Conservation (phyloP, 2,329 filamentous ascomycete species). For the Cladorrhinum sp. region DNA sequence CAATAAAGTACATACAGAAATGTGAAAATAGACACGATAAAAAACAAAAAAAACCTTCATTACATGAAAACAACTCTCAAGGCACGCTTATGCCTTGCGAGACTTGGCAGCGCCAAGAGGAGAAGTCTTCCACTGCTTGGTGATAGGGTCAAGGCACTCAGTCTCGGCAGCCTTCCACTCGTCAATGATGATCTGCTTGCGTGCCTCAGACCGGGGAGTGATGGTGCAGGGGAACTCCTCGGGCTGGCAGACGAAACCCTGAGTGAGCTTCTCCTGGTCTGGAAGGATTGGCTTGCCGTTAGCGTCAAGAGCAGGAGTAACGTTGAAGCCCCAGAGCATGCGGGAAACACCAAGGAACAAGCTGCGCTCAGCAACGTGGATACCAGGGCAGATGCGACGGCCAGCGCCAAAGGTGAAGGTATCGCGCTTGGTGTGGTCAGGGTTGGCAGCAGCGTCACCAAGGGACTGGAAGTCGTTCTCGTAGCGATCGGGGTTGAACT, state of each 20-base stretch:
- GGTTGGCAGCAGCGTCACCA: slow-evolving; percentile 30
- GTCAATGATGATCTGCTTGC: slow-evolving; percentile 29
- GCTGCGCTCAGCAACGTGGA: slow-evolving; percentile 50
- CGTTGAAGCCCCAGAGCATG: slow-evolving; percentile 46
- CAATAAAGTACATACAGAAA: background rate
- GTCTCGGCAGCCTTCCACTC: slow-evolving; percentile 26
- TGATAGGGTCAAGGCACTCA: slow-evolving; percentile 26
- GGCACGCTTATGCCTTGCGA: slow-evolving; percentile 5
- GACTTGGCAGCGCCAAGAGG: slow-evolving; percentile 12
- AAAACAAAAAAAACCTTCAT: background rate
- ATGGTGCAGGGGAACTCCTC: slow-evolving; percentile 38
- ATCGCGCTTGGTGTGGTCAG: slow-evolving; percentile 41
- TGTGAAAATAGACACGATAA: background rate
- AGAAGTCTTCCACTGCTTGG: slow-evolving; percentile 27
- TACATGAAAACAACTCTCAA: background rate
- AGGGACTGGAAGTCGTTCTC: slow-evolving; percentile 27
- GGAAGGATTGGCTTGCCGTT: slow-evolving; percentile 36
- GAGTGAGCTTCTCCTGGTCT: slow-evolving; percentile 38
- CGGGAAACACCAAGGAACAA: slow-evolving; percentile 47
- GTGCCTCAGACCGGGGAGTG: slow-evolving; percentile 32
- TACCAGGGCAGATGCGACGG: slow-evolving; percentile 56
- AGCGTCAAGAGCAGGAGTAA: slow-evolving; percentile 27
- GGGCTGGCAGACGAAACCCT: slow-evolving; percentile 44
- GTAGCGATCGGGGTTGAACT: slow-evolving; percentile 44
- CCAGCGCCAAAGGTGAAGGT: slow-evolving; percentile 52